Evolutionary conservation across 768 basidiomycete species (phyloP), one percentile per base, ranked within the genome.

Genomic region (Mycena belliarum): DNA sequence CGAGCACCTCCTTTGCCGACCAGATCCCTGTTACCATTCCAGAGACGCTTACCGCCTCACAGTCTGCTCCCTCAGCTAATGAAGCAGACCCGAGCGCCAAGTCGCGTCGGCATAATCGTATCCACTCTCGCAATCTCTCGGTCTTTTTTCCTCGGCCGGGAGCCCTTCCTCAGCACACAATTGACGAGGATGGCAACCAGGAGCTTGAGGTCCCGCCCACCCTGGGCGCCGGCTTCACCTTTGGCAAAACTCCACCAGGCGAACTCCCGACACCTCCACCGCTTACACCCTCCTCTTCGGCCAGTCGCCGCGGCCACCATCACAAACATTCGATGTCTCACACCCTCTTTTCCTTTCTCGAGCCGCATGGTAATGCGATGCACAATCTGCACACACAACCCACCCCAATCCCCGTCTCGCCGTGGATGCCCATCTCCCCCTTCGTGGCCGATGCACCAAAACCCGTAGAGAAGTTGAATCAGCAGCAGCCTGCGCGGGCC

Each of bases 251-350:
- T 6, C 62, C 62, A 6, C 77, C 80, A n/a, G 51, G 23, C 18
- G 35, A 23, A 25, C 16, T 16, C 3, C 45, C 57, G 43, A 35
- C 75, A 79, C 67, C 79, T 78, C 65, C 29, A 63, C 60, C 68
- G 66, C 6, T 70, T 61, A 57, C 76, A 65, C 47, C 73, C 60
- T 57, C 71, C 0, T 51, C 67, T 1, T 66, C 75, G 11, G 67
- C 79, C 4, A 74, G 77, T 11, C 76, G 85, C 33, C 74, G 89
- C 38, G 92, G 91, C 0, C 92, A 93, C 66, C 89, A 97, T 72
- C 95, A 96, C 67, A 93, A 94, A 71, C 95, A 96, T 71, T 96
- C 93, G 0, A 72, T 95, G 12, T 96, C 94, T 0, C 94, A 97
- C 70, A 93, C 92, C 66, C 95, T 97, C 73, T 96, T 96, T 73